Conservation (phyloP, 2,329 filamentous ascomycete species). For the Botrytis galanthina region DNA sequence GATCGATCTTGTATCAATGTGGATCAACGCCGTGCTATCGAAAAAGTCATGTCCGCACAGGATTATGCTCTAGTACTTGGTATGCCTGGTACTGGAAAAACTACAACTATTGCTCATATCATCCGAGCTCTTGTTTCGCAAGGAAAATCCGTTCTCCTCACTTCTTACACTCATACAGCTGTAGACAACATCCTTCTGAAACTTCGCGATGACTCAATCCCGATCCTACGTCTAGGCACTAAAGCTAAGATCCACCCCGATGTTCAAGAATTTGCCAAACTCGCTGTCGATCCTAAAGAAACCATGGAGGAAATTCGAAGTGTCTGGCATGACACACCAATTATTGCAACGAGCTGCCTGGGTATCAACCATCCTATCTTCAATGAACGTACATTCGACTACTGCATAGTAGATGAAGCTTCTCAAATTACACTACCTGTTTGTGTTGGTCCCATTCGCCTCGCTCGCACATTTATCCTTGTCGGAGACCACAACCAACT, state of each 20-base stretch:
- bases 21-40: slow-evolving; percentile 81
- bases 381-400: slow-evolving; percentile 86
- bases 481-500: slow-evolving; percentile 97
- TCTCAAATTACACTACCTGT: slow-evolving; percentile 96
- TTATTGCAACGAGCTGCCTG: slow-evolving; percentile 93
- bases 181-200: slow-evolving; percentile 98
- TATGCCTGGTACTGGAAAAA: slow-evolving; percentile 98
- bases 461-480: slow-evolving; percentile 89
- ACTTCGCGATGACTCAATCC: slow-evolving; percentile 73
- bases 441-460: slow-evolving; percentile 87
- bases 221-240: slow-evolving; percentile 81
- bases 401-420: slow-evolving; percentile 97
- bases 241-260: slow-evolving; percentile 83
- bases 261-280: slow-evolving; percentile 78
- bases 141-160: slow-evolving; percentile 87
- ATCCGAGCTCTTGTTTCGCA: slow-evolving; percentile 85
- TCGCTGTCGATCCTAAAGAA: slow-evolving; percentile 70
- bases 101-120: slow-evolving; percentile 96
- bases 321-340: slow-evolving; percentile 79
- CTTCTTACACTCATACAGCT: slow-evolving; percentile 95
- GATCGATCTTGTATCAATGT: slow-evolving; percentile 72
- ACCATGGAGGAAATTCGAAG: slow-evolving; percentile 80
- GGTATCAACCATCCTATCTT: slow-evolving; percentile 89
- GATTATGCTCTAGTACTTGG: slow-evolving; percentile 97
- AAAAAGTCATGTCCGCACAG: slow-evolving; percentile 92